phyloP scores from a whole-genome alignment of 352 stramenopile species.

The Pythium graminicola region DNA sequence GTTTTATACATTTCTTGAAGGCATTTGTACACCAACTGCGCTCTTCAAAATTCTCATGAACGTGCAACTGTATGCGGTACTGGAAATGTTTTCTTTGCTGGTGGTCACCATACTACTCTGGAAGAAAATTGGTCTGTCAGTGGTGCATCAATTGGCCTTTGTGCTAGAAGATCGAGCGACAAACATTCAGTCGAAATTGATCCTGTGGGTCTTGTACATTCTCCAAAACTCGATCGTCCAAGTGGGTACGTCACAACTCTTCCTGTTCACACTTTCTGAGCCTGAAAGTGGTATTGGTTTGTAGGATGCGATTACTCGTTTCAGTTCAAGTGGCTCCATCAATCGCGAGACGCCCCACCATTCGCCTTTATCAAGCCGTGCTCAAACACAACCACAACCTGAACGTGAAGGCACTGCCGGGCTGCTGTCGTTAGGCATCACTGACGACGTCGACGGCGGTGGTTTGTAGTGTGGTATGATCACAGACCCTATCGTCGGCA shows the following conservation, averaged over 20 bases:
- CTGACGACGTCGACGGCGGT: too few relatives aligned
- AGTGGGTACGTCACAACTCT: constrained; percentile 1
- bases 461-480: too few relatives aligned
- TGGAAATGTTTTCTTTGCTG: constrained; percentile 10
- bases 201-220: constrained; percentile 15
- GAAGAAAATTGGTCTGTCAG: constrained; percentile 7
- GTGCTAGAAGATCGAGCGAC: constrained; percentile 14
- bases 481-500: too few relatives aligned
- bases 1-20: constrained; percentile 27
- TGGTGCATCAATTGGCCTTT: constrained; percentile 18
- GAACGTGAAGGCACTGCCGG: too few relatives aligned
- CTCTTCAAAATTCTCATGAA: background rate
- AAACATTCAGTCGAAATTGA: constrained; percentile 19
- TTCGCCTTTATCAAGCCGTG: background rate
- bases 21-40: constrained; percentile 10
- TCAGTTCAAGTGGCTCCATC: constrained; percentile 17
- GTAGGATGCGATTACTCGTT: constrained; percentile 17
- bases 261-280: background rate
- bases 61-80: constrained; percentile 10
- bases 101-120: constrained; percentile 1
- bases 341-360: background rate
- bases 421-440: too few relatives aligned
- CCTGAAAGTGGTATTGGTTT: background rate
- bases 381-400: background rate
- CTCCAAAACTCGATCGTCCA: constrained; percentile 17